Conservation (phyloP, 768 basidiomycete species). For the Rhizopogon roseolus region DNA sequence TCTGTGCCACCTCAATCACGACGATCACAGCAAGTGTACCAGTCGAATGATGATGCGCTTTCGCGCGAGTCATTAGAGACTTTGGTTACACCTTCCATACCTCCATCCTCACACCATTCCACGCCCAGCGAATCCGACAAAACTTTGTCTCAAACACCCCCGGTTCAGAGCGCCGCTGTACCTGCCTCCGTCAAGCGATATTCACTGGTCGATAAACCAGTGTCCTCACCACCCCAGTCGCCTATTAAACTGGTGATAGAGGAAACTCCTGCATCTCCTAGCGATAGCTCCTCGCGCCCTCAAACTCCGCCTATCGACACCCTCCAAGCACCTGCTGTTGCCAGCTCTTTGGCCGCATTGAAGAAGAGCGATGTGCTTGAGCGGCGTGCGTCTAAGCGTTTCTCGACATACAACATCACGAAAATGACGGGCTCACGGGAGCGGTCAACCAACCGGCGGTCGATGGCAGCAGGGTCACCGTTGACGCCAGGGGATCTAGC, state of each 20-base stretch:
- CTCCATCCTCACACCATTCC: conserved; percentile 8
- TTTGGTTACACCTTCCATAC: not conserved
- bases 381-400: conserved; percentile 91
- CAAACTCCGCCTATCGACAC: conserved; percentile 32
- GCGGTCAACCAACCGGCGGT: conserved; percentile 59
- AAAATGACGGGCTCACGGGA: conserved; percentile 79
- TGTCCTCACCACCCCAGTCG: conserved; percentile 33
- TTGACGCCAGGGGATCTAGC: conserved; percentile 70
- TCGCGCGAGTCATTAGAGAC: conserved; percentile 10
- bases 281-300: conserved; percentile 23
- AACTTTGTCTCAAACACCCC: conserved; percentile 24
- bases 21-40: conserved; percentile 8
- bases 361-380: conserved; percentile 84
- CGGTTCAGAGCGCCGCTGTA: conserved; percentile 27
- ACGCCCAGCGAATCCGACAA: conserved; percentile 16
- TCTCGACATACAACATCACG: conserved; percentile 90
- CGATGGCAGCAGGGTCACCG: conserved; percentile 56
- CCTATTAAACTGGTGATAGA: conserved; percentile 47
- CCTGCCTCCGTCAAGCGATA: conserved; percentile 74
- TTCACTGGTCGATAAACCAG: conserved; percentile 72
- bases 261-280: conserved; percentile 21
- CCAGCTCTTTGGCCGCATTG: conserved; percentile 81
- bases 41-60: conserved; percentile 1
- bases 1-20: conserved; percentile 12
- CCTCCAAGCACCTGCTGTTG: conserved; percentile 57